These are phyloP conservation scores for Trifolium dubium DNA, from an alignment of 306 rosid genomes.

Conservation along the genomic window DNA sequence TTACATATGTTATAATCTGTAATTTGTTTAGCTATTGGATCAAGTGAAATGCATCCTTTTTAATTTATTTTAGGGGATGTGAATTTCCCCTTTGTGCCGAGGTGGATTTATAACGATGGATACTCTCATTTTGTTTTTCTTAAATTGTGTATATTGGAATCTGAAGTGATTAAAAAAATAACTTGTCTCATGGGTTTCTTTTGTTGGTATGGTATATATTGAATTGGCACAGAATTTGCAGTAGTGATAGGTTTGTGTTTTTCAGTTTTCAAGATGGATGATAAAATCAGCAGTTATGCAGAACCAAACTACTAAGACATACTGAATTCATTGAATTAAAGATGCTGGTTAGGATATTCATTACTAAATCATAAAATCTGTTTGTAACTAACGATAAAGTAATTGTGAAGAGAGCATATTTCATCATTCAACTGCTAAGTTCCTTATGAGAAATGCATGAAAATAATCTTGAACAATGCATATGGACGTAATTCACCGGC, in stretches of 20 bases:
- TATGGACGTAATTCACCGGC: not conserved
- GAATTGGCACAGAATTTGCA: not conserved
- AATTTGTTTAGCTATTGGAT: constrained; percentile 52
- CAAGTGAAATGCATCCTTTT: constrained; percentile 46
- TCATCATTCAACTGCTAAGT: not conserved
- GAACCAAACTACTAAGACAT: not conserved
- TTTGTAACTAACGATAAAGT: not conserved
- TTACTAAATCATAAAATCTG: not conserved
- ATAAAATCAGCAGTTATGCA: not conserved
- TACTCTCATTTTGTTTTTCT: constrained; percentile 51
- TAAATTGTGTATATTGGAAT: constrained; percentile 60
- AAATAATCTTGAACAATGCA: not conserved
- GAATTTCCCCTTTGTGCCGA: constrained; percentile 50
- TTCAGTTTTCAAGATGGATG: constrained; percentile 14
- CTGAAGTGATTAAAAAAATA: constrained; percentile 43
- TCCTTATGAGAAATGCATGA: not conserved
- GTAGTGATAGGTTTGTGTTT: not conserved
- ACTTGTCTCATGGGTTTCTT: constrained; percentile 35
- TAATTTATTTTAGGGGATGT: constrained; percentile 51
- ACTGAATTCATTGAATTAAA: not conserved
- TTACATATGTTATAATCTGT: constrained; percentile 48
- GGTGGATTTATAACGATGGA: constrained; percentile 49
- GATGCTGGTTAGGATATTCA: not conserved
- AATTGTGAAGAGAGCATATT: not conserved
- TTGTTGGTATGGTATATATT: constrained; percentile 7